Evolutionary conservation across 139 green algal genomes (phyloP).

Genomic region (Nannochloris sp.): DNA sequence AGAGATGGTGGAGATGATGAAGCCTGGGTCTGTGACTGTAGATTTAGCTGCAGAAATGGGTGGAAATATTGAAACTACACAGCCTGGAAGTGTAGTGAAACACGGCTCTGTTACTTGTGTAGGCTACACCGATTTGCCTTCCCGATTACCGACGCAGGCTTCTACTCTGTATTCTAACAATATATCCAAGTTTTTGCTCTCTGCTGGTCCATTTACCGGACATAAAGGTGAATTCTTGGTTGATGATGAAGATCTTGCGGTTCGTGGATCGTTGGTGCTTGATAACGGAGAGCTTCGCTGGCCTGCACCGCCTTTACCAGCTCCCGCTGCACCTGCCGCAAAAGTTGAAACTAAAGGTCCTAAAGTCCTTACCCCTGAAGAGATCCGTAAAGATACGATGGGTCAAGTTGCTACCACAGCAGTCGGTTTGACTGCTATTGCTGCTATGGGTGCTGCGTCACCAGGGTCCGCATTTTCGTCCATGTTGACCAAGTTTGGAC

Average conservation of each 20-base stretch:
- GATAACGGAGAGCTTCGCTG: constrained; percentile 70
- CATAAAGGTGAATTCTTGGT: constrained; percentile 67
- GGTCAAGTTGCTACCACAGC: constrained; percentile 15
- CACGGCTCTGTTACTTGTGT: constrained; percentile 62
- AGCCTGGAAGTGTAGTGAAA: constrained; percentile 37
- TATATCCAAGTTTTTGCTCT: constrained; percentile 81
- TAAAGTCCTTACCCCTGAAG: constrained; percentile 22
- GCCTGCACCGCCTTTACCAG: constrained; percentile 51
- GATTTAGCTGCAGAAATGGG: constrained; percentile 82
- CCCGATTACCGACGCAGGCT: constrained; percentile 67
- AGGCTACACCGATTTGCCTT: constrained; percentile 85
- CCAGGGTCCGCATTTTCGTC: constrained; percentile 55
- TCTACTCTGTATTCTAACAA: constrained; percentile 85
- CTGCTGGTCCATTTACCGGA: constrained; percentile 69
- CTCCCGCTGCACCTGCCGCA: not conserved
- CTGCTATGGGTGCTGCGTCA: constrained; percentile 52
- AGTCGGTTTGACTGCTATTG: constrained; percentile 27
- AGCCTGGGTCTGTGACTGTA: constrained; percentile 60
- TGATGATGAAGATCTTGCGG: constrained; percentile 73
- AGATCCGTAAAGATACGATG: constrained; percentile 54
- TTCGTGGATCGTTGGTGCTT: constrained; percentile 69
- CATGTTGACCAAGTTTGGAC: constrained; percentile 79
- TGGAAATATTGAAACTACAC: constrained; percentile 62
- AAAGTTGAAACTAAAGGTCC: constrained; percentile 3
- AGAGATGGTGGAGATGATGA: constrained; percentile 79